A percentile compares a stretch with the other conserved stretches of the same genome.
These are phyloP conservation scores for Orbilia quercus DNA, from an alignment of 2,329 filamentous ascomycete genomes.

Conservation along the genomic window DNA sequence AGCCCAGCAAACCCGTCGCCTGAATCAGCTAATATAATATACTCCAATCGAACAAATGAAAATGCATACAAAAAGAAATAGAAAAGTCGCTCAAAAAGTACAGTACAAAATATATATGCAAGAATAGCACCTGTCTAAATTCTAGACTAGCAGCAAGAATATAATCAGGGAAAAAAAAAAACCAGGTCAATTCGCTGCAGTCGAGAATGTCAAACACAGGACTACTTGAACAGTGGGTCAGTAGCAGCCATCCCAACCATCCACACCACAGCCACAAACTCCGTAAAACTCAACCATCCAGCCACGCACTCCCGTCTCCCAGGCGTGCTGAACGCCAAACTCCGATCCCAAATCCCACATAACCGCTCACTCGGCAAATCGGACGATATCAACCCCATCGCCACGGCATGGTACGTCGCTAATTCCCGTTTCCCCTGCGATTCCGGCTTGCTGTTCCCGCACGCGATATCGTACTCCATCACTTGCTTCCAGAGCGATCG, in stretches of 20 bases:
- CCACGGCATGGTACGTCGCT: conserved; percentile 47
- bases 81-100: too few species aligned
- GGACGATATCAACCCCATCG: conserved; percentile 45
- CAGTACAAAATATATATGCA: not conserved
- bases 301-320: conserved; percentile 43
- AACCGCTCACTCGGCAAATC: conserved; percentile 41
- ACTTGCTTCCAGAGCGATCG: conserved; percentile 52
- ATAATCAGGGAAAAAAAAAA: too few species aligned
- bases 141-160: too few species aligned
- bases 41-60: too few species aligned
- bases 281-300: conserved; percentile 51
- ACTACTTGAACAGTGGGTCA: conserved; percentile 29
- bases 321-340: conserved; percentile 41
- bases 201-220: too few species aligned
- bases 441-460: conserved; percentile 39
- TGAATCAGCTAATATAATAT: too few species aligned
- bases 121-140: too few species aligned
- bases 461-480: conserved; percentile 44
- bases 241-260: conserved; percentile 51
- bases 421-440: conserved; percentile 42
- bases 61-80: too few species aligned
- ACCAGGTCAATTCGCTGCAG: too few species aligned
- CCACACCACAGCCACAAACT: conserved; percentile 49
- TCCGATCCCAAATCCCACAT: conserved; percentile 42
- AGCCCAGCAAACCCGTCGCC: too few species aligned